A percentile compares a stretch with the other conserved stretches of the same genome.
phyloP scores from a whole-genome alignment of 2,329 filamentous ascomycete genomes.

The Fusarium sp. region DNA sequence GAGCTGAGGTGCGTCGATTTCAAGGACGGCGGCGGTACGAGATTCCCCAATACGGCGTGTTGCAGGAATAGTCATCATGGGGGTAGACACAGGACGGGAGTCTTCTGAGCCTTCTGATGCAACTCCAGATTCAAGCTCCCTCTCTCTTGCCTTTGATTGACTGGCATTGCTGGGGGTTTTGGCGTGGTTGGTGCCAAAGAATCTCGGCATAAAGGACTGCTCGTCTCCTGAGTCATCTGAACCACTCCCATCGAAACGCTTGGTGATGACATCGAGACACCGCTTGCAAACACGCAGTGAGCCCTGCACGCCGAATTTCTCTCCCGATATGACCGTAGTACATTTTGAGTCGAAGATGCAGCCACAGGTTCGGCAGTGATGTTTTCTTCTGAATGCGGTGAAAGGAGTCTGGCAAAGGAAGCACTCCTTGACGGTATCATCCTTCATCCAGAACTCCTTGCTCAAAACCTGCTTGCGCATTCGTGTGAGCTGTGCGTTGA shows the following conservation, averaged over 20 bases:
- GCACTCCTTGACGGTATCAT: constrained; percentile 97
- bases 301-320: constrained; percentile 86
- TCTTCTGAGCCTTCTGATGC: constrained; percentile 58
- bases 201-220: constrained; percentile 74
- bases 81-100: constrained; percentile 69
- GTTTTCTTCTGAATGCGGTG: constrained; percentile 93
- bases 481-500: constrained; percentile 72
- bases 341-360: constrained; percentile 99
- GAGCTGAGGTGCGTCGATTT: constrained; percentile 86
- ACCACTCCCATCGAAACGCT: constrained; percentile 85
- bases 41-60: constrained; percentile 77
- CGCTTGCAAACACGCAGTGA: constrained; percentile 91
- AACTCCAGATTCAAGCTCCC: constrained; percentile 54
- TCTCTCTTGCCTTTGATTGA: constrained; percentile 53
- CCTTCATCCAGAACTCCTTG: constrained; percentile 99
- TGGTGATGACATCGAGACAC: constrained; percentile 90
- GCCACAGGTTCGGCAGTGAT: constrained; percentile 96
- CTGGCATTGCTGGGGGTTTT: constrained; percentile 52
- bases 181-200: constrained; percentile 67
- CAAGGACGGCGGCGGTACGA: constrained; percentile 86
- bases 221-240: constrained; percentile 91
- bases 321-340: constrained; percentile 89
- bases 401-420: constrained; percentile 93
- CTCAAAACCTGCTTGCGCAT: constrained; percentile 90
- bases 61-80: constrained; percentile 78